Percentiles rank a stretch among this genome's conserved stretches.
These are phyloP conservation scores for Trichoderma guizhouense DNA, from an alignment of 2,329 filamentous ascomycete genomes.

Conservation along the genomic window DNA sequence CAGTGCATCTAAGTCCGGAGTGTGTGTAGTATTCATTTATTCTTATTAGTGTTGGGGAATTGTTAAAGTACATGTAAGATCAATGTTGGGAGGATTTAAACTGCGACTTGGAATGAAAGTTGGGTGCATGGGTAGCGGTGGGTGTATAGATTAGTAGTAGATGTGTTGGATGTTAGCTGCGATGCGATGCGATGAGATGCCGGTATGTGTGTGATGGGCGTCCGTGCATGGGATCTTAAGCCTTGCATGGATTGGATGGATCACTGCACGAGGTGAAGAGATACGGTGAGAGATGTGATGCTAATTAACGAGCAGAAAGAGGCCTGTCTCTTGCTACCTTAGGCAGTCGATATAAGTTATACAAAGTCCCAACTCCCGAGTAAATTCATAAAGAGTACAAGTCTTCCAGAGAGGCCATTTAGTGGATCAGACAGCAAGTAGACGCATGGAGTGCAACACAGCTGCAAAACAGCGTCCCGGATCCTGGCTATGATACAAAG, in stretches of 20 bases:
- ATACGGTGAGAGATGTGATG: neutral
- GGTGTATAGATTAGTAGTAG: too few species aligned
- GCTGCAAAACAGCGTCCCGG: neutral
- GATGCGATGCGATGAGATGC: neutral
- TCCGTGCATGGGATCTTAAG: neutral
- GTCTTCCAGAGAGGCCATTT: too few species aligned
- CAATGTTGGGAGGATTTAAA: neutral
- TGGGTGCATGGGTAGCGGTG: neutral
- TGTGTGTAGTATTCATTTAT: neutral
- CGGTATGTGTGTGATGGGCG: neutral
- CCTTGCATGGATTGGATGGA: neutral
- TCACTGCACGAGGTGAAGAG: neutral
- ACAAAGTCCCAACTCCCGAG: too few species aligned
- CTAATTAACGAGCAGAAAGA: too few species aligned
- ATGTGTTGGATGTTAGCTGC: too few species aligned
- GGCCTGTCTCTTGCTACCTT: too few species aligned
- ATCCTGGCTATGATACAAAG: neutral
- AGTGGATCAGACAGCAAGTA: too few species aligned
- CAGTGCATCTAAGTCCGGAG: neutral
- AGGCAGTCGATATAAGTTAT: too few species aligned
- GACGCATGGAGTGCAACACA: too few species aligned
- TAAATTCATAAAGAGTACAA: too few species aligned
- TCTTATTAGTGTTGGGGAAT: too few species aligned
- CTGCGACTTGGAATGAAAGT: neutral
- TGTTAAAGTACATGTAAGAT: neutral